phyloP scores from a whole-genome alignment of 495 filamentous ascomycete genomes.

The Lophiostoma macrostomum region DNA sequence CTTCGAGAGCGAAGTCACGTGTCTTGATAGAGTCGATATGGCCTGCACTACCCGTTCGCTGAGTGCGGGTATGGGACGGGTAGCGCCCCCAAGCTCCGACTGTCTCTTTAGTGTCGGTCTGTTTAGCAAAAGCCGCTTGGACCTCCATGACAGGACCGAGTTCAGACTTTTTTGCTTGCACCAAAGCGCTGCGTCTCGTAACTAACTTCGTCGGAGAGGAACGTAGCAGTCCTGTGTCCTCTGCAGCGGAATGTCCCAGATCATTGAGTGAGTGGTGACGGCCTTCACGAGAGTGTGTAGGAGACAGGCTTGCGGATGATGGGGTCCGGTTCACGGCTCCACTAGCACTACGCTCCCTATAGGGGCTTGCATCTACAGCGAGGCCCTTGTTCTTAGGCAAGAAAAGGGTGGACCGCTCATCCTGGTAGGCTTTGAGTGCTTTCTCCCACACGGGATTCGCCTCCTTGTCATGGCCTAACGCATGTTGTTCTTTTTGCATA shows the following conservation, averaged over 20 bases:
- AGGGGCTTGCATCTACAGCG: conserved; percentile 14
- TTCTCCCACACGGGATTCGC: conserved; percentile 24
- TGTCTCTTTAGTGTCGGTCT: neutral
- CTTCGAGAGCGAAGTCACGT: conserved; percentile 35
- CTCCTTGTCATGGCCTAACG: conserved; percentile 9
- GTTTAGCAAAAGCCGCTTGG: conserved; percentile 1
- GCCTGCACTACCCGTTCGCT: conserved; percentile 24
- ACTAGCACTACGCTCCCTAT: conserved; percentile 27
- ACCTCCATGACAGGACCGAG: neutral
- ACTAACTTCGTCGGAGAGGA: neutral
- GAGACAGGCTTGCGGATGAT: neutral
- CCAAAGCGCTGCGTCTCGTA: conserved; percentile 1
- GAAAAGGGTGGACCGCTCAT: conserved; percentile 28
- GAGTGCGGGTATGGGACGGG: conserved; percentile 28
- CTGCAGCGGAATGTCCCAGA: too few species aligned
- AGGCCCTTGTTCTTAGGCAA: conserved; percentile 21
- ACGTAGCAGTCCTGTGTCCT: too few species aligned
- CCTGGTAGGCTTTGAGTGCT: conserved; percentile 31
- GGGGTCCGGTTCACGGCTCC: neutral
- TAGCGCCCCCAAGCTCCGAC: conserved; percentile 33
- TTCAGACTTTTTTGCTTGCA: neutral
- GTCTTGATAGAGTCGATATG: conserved; percentile 18
- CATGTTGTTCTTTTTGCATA: conserved; percentile 20
- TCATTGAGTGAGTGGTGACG: too few species aligned
- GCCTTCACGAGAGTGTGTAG: too few species aligned